A percentile compares a stretch with the other conserved stretches of the same genome.
These are phyloP conservation scores for Cystobasidium tubakii DNA, from an alignment of 768 basidiomycete species.

Conservation along the genomic window DNA sequence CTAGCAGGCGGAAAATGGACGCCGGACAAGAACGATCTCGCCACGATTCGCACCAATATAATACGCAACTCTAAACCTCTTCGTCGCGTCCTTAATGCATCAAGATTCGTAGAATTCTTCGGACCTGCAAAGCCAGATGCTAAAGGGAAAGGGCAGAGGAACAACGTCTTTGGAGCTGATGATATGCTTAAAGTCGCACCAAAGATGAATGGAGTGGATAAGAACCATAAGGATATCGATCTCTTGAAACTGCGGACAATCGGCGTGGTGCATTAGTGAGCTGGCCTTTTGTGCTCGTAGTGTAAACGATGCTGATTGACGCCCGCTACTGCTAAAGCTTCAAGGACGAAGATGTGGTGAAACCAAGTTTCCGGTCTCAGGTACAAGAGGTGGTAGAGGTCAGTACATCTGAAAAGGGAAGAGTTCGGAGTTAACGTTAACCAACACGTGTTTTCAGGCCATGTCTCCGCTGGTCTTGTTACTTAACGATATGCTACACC, in stretches of 20 bases:
- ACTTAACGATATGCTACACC: conserved; percentile 33
- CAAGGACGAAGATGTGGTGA: conserved; percentile 65
- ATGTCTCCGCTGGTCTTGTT: conserved; percentile 34
- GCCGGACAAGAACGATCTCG: conserved; percentile 64
- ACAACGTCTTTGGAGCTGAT: conserved; percentile 77
- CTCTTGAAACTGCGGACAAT: conserved; percentile 76
- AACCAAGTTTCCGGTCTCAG: conserved; percentile 61
- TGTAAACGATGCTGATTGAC: conserved; percentile 34
- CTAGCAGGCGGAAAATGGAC: conserved; percentile 59
- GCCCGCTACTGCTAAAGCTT: conserved; percentile 55
- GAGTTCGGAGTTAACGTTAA: background rate
- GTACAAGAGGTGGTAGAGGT: conserved; percentile 58
- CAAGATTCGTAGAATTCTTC: conserved; percentile 69
- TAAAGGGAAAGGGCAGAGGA: conserved; percentile 56
- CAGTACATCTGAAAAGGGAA: background rate
- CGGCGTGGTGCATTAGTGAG: conserved; percentile 62
- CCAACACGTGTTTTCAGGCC: background rate
- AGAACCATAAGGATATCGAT: conserved; percentile 87
- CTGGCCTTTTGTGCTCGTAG: conserved; percentile 19
- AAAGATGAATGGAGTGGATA: conserved; percentile 66
- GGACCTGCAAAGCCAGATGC: conserved; percentile 49
- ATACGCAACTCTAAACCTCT: conserved; percentile 36
- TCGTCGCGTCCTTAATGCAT: conserved; percentile 58
- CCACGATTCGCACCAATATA: conserved; percentile 60
- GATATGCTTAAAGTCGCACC: conserved; percentile 86